Evolutionary conservation across 495 filamentous ascomycete genomes (phyloP).

Genomic region (Aspergillus coremiiformis): DNA sequence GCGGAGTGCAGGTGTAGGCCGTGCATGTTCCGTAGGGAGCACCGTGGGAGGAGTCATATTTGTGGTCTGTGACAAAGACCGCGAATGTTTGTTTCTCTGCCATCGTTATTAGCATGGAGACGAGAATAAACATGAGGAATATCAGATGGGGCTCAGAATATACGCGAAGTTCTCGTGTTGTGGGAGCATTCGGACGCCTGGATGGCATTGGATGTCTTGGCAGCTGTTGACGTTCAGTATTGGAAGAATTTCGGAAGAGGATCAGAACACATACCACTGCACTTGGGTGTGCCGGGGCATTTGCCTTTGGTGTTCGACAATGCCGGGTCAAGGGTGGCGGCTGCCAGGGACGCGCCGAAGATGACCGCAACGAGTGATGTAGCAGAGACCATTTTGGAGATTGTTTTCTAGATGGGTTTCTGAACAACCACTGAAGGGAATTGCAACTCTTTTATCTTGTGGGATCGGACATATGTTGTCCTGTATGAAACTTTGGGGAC

Average conservation of each 20-base stretch:
- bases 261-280: constrained; percentile 11
- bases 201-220: constrained; percentile 29
- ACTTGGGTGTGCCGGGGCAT: constrained; percentile 20
- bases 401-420: background rate
- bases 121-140: background rate
- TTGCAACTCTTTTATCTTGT: too few relatives aligned
- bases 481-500: background rate
- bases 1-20: constrained; percentile 30
- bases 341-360: constrained; percentile 10
- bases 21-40: constrained; percentile 33
- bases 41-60: constrained; percentile 26
- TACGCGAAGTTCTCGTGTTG: constrained; percentile 29
- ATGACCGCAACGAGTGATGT: constrained; percentile 10
- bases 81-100: constrained; percentile 28
- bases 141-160: background rate
- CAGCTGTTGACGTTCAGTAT: constrained; percentile 15
- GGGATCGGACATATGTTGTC: too few relatives aligned
- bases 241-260: background rate
- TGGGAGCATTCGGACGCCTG: constrained; percentile 35
- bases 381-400: constrained; percentile 18
- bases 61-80: constrained; percentile 29
- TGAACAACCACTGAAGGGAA: background rate
- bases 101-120: background rate
- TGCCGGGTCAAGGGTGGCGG: constrained; percentile 22
- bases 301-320: constrained; percentile 28